phyloP scores from a whole-genome alignment of 208 protist species.

The Acanthamoeba triangularis region DNA sequence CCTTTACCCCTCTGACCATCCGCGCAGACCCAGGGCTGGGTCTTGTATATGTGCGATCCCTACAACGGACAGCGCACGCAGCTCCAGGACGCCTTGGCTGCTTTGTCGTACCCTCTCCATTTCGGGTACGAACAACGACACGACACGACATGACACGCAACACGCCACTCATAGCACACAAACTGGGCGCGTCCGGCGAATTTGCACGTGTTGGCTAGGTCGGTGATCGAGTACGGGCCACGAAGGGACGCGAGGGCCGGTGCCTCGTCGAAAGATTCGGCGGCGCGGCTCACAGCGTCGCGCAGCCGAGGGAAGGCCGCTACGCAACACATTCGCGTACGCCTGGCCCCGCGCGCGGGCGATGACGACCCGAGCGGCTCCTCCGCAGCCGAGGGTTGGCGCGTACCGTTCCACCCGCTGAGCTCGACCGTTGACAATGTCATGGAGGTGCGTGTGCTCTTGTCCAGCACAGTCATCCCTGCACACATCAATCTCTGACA shows the following conservation, averaged over 20 bases:
- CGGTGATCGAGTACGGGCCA: neutral
- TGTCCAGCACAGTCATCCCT: too few relatives aligned
- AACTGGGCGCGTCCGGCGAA: neutral
- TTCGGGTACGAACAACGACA: neutral
- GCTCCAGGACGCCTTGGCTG: neutral
- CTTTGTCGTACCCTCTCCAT: neutral
- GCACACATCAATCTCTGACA: too few relatives aligned
- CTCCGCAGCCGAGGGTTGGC: neutral
- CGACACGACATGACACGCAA: too few relatives aligned
- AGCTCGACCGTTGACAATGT: neutral
- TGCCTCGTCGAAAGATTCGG: neutral
- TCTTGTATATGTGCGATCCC: neutral
- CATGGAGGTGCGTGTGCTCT: neutral
- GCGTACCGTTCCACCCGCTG: neutral
- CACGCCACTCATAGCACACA: too few relatives aligned
- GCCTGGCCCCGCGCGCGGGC: neutral
- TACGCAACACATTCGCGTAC: neutral
- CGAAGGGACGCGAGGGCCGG: neutral
- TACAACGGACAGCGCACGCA: conserved; percentile 25
- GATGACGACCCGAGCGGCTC: neutral
- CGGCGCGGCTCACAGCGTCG: neutral
- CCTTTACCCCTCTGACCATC: neutral
- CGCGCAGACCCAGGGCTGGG: neutral
- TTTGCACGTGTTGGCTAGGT: neutral
- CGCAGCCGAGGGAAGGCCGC: neutral